Evolutionary conservation across 2,329 filamentous ascomycete genomes (phyloP), one percentile per base, ranked within the genome.

Genomic region (Apiospora marii): DNA sequence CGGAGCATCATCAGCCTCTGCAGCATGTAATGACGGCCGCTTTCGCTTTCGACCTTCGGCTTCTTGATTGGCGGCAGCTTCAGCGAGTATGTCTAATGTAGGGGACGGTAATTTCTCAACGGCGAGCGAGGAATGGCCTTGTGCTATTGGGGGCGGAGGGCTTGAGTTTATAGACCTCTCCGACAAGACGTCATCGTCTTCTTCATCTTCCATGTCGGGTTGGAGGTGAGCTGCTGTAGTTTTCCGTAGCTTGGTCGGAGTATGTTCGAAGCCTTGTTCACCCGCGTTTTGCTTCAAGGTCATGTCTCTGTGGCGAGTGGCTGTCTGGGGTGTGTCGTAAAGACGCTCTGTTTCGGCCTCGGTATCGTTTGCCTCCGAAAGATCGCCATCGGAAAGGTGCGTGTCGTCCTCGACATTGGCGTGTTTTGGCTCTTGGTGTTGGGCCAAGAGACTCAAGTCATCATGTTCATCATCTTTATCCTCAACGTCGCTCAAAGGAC

Each of bases 341-440:
- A 99, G 88, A 73, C 96, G 92, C 84, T 98, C 95, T 1, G 96
- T 98, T 84, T 98, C 96, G 46, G 96, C 96, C 83, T 98, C 96
- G 4, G 95, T 92, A 81, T 90, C 90, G 79, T 91, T 89, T 76
- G 84, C 86, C 73, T 91, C 88, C 22, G 91, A 90, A 73, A 90
- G 86, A 74, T 88, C 85, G 77, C 85, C 89, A 76, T 87, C 86
- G 10, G 87, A 87, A 77, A 76, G 79, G 13, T 70, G 71, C 13
- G 78, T 75, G 19, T 67, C 85, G 74, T 88, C 85, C 77, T 85
- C 89, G 76, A 88, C 86, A 12, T 87, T 86, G 76, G 76, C 78
- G 30, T 71, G 72, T 48, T 30, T 68, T 19, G 13, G n/a, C 41
- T 68, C 44, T 27, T 48, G 41, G 44, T 68, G 41, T 13, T 46